These are phyloP conservation scores for Ceratocystis lukuohia DNA, from an alignment of 2,329 filamentous ascomycete species.

Conservation along the genomic window DNA sequence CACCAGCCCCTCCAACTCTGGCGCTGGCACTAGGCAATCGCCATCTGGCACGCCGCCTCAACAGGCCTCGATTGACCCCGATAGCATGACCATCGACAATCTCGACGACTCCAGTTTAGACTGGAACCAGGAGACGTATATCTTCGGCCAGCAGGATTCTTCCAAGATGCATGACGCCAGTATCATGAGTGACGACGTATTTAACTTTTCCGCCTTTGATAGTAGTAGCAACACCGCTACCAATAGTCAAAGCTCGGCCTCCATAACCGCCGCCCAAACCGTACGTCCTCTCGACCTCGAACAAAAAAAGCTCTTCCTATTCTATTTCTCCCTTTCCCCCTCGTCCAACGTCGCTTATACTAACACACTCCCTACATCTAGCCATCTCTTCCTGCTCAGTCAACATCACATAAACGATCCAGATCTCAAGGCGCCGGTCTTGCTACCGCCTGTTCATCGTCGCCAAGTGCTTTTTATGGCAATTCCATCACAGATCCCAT, in stretches of 20 bases:
- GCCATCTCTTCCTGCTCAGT: slow-evolving; percentile 14
- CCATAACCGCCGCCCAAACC: slow-evolving; percentile 10
- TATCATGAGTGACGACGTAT: slow-evolving; percentile 18
- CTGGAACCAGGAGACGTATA: slow-evolving; percentile 14
- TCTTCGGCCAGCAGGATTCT: slow-evolving; percentile 15
- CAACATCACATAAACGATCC: slow-evolving; percentile 17
- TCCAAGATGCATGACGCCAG: slow-evolving; percentile 14
- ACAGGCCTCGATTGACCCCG: slow-evolving; percentile 4
- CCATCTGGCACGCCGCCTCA: slow-evolving; percentile 18
- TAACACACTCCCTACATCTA: slow-evolving; percentile 1
- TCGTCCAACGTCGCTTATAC: background rate
- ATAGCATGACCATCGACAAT: slow-evolving; percentile 13
- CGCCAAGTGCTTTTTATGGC: slow-evolving; percentile 12
- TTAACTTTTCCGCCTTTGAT: slow-evolving; percentile 18
- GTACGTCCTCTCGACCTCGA: slow-evolving; percentile 10
- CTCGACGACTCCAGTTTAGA: slow-evolving; percentile 14
- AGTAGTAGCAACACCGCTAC: slow-evolving; percentile 7
- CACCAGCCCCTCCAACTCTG: slow-evolving; percentile 18
- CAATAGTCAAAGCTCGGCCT: background rate
- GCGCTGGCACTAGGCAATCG: slow-evolving; percentile 15
- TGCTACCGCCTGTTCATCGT: slow-evolving; percentile 7
- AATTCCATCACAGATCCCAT: slow-evolving; percentile 11
- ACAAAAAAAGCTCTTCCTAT: background rate
- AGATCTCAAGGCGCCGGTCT: slow-evolving; percentile 12
- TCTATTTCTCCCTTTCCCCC: background rate